Percentiles rank a stretch among this genome's conserved stretches.
Conservation (phyloP, 345 rosid species). For the Eutrema heterophyllum region DNA sequence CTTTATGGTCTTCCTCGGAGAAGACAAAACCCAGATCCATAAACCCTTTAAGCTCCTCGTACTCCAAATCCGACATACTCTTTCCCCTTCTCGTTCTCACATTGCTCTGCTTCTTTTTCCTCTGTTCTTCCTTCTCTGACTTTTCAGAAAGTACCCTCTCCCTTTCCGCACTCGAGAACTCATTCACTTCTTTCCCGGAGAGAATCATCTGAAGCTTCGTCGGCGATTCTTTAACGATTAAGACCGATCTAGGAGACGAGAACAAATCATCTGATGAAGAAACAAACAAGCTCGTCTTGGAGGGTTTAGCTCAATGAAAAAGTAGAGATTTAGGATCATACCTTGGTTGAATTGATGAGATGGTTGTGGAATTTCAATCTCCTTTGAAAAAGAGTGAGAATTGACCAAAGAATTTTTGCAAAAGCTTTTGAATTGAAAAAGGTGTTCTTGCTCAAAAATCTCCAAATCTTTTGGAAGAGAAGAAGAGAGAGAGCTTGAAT, state of each 20-base stretch:
- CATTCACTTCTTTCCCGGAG: slow-evolving; percentile 48
- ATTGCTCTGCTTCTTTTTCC: slow-evolving; percentile 13
- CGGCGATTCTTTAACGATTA: slow-evolving; percentile 12
- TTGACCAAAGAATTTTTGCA: too few species aligned
- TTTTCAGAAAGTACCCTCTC: neutral
- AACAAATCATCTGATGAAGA: slow-evolving; percentile 27
- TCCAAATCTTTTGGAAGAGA: too few species aligned
- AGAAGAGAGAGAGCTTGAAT: too few species aligned
- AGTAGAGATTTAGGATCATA: too few species aligned
- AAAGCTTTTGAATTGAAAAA: too few species aligned
- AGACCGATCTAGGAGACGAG: slow-evolving; percentile 46
- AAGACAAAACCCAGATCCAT: slow-evolving; percentile 77
- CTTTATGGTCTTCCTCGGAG: slow-evolving; percentile 52
- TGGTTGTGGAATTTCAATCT: too few species aligned
- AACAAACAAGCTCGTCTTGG: slow-evolving; percentile 22
- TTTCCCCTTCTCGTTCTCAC: slow-evolving; percentile 29
- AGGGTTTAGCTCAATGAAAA: too few species aligned
- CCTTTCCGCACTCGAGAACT: slow-evolving; percentile 1
- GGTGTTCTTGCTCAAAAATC: too few species aligned
- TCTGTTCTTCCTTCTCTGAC: slow-evolving; percentile 11
- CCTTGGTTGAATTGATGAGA: too few species aligned
- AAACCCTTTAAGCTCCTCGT: slow-evolving; percentile 65
- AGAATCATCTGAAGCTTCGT: slow-evolving; percentile 48
- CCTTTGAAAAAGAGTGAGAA: too few species aligned
- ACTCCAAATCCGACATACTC: slow-evolving; percentile 66